Evolutionary conservation across 2,329 filamentous ascomycete species (phyloP).

Genomic region (Xylariales sp.): DNA sequence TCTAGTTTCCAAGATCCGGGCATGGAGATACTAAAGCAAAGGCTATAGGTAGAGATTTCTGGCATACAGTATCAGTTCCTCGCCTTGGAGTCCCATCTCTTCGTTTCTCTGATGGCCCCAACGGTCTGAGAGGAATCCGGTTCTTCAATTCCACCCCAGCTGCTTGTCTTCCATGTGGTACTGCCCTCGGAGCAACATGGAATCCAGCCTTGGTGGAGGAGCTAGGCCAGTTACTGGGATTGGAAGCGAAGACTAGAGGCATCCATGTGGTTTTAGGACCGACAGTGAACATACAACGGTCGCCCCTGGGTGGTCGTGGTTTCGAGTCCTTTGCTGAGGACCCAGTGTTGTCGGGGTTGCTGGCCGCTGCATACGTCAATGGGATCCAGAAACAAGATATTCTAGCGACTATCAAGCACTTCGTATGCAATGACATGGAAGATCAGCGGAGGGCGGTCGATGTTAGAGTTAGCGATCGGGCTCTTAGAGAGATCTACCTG

Average conservation of each 20-base stretch:
- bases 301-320: constrained; percentile 54
- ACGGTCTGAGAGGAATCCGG: constrained; percentile 62
- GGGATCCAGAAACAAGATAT: constrained; percentile 53
- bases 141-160: constrained; percentile 61
- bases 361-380: constrained; percentile 46
- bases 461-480: constrained; percentile 48
- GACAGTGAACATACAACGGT: constrained; percentile 59
- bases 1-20: no score
- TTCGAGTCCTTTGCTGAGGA: constrained; percentile 58
- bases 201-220: constrained; percentile 47
- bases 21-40: no score
- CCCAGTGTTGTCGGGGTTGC: constrained; percentile 49
- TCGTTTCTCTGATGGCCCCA: constrained; percentile 64
- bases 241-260: constrained; percentile 50
- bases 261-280: constrained; percentile 56
- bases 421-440: constrained; percentile 58
- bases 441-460: constrained; percentile 52
- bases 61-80: constrained; percentile 50
- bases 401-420: constrained; percentile 55
- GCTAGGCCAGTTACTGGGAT: constrained; percentile 45
- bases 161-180: constrained; percentile 58
- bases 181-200: constrained; percentile 53
- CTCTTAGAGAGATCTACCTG: constrained; percentile 54
- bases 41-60: no score
- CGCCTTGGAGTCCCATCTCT: constrained; percentile 59